A percentile compares a stretch with the other conserved stretches of the same genome.
Evolutionary conservation across 345 rosid species (phyloP).

Genomic region (Anacardium occidentale): DNA sequence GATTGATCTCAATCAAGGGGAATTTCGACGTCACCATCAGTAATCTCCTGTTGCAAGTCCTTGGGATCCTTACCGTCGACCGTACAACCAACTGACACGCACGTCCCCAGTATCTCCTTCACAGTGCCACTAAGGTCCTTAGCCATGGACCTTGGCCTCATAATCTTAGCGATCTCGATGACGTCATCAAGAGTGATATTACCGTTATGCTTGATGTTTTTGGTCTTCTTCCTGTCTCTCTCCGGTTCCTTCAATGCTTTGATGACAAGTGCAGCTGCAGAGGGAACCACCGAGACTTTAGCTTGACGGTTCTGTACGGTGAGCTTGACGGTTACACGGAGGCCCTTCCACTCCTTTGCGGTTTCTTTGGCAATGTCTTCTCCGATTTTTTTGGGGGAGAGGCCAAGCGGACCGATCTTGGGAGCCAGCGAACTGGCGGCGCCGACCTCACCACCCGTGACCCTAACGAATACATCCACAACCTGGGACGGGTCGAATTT

Average conservation of each 20-base stretch:
- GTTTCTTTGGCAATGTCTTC: conserved; percentile 75
- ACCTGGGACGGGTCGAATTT: conserved; percentile 64
- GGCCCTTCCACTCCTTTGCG: conserved; percentile 74
- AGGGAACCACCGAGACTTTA: conserved; percentile 55
- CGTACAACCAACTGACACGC: conserved; percentile 63
- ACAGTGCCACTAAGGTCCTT: conserved; percentile 58
- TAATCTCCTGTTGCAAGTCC: conserved; percentile 52
- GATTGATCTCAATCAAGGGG: conserved; percentile 37
- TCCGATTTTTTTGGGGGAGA: conserved; percentile 60
- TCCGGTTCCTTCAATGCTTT: conserved; percentile 63
- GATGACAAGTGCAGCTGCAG: conserved; percentile 62
- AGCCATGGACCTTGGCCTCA: conserved; percentile 55
- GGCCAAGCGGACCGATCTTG: conserved; percentile 65
- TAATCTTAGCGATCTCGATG: conserved; percentile 51
- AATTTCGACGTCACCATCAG: conserved; percentile 48
- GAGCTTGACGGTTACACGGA: conserved; percentile 61
- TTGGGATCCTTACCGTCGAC: conserved; percentile 60
- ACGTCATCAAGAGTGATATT: conserved; percentile 56
- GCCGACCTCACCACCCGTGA: conserved; percentile 70
- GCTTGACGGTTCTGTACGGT: conserved; percentile 74
- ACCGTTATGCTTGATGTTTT: conserved; percentile 53
- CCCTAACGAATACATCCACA: conserved; percentile 65
- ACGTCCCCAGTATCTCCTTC: conserved; percentile 60
- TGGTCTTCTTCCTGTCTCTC: conserved; percentile 54
- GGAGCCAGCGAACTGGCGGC: conserved; percentile 66